These are phyloP conservation scores for Picochlorum sp. DNA, from an alignment of 139 green algal genomes.

Conservation along the genomic window DNA sequence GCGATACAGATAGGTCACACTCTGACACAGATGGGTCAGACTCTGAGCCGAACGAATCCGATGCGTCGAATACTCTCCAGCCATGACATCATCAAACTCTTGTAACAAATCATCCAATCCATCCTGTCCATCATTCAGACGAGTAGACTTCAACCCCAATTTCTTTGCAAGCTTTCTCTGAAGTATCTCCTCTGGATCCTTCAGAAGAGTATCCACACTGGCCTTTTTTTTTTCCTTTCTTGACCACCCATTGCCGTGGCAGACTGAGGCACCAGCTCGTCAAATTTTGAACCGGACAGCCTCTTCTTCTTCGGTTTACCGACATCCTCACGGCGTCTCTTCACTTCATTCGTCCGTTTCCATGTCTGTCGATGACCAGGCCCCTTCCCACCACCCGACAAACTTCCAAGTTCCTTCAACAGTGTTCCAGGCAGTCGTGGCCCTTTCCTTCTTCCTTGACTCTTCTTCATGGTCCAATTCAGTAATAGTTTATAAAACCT, in stretches of 20 bases:
- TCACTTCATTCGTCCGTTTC: background rate
- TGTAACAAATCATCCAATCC: slow-evolving; percentile 37
- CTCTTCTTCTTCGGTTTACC: background rate
- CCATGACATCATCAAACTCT: slow-evolving; percentile 15
- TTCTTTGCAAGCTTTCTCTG: slow-evolving; percentile 36
- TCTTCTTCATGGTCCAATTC: too few relatives aligned
- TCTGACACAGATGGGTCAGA: background rate
- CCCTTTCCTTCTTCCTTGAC: background rate
- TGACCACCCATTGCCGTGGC: too few relatives aligned
- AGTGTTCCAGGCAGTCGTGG: background rate
- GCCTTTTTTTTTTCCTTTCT: too few relatives aligned
- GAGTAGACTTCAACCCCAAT: slow-evolving; percentile 39
- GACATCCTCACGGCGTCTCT: background rate
- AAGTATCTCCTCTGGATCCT: slow-evolving; percentile 26
- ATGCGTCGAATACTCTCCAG: background rate
- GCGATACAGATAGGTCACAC: background rate
- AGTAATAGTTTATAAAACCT: too few relatives aligned
- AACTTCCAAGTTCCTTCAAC: background rate
- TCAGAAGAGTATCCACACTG: background rate
- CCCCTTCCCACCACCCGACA: too few relatives aligned
- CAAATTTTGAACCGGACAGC: background rate
- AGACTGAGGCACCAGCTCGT: background rate
- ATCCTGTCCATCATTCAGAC: slow-evolving; percentile 22
- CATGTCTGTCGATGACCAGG: too few relatives aligned
- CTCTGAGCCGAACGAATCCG: background rate